Conservation (phyloP, 2,329 filamentous ascomycete genomes). For the Orbilia quercus region DNA sequence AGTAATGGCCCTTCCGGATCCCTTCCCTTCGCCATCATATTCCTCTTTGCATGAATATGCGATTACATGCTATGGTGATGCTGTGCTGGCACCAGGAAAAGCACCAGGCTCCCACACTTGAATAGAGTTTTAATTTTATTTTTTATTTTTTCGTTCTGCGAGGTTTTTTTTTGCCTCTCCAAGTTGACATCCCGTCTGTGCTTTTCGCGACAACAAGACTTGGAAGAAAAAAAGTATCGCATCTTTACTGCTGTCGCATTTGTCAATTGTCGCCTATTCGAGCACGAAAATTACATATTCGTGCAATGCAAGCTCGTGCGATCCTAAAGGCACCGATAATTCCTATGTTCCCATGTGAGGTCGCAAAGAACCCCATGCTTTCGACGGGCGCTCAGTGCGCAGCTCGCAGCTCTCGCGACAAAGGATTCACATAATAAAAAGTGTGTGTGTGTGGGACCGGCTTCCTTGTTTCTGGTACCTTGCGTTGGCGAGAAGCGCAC, state of each 20-base stretch:
- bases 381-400: slow-evolving; percentile 25
- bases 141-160: slow-evolving; percentile 29
- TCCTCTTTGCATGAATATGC: slow-evolving; percentile 39
- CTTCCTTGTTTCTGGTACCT: slow-evolving; percentile 53
- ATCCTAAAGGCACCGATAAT: slow-evolving; percentile 43
- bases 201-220: slow-evolving; percentile 11
- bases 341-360: slow-evolving; percentile 4
- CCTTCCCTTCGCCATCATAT: slow-evolving; percentile 15
- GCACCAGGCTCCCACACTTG: slow-evolving; percentile 26
- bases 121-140: slow-evolving; percentile 21
- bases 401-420: no score
- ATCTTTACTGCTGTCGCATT: slow-evolving; percentile 30
- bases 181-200: slow-evolving; percentile 5
- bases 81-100: slow-evolving; percentile 53
- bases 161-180: not conserved
- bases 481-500: slow-evolving; percentile 52
- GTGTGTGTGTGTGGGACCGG: slow-evolving; percentile 23
- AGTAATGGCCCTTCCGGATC: slow-evolving; percentile 35
- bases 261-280: slow-evolving; percentile 42
- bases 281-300: slow-evolving; percentile 45
- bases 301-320: slow-evolving; percentile 44
- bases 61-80: slow-evolving; percentile 23
- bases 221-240: not conserved
- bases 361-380: slow-evolving; percentile 17
- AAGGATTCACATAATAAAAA: slow-evolving; percentile 1